phyloP scores from a whole-genome alignment of 2,329 filamentous ascomycete species.

The Xylaria sp. region DNA sequence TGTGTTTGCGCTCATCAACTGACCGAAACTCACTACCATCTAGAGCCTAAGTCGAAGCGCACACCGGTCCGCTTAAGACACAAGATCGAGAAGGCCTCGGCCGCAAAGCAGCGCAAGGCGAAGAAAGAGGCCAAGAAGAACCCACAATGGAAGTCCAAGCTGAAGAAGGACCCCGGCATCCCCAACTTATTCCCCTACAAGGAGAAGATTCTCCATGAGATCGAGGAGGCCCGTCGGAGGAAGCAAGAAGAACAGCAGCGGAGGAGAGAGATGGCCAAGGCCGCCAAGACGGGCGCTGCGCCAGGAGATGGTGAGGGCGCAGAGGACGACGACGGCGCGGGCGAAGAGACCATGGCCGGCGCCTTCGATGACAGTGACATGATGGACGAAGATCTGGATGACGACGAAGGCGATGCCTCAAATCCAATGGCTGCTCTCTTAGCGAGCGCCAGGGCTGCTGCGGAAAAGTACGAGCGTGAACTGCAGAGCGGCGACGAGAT shows the following conservation, averaged over 20 bases:
- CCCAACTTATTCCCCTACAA: conserved; percentile 98
- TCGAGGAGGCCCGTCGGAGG: conserved; percentile 84
- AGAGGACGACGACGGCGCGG: conserved; percentile 59
- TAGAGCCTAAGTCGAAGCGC: conserved; percentile 96
- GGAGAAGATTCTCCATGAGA: conserved; percentile 91
- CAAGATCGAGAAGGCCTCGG: conserved; percentile 94
- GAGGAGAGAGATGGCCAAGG: conserved; percentile 77
- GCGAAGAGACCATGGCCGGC: conserved; percentile 65
- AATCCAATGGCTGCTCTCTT: conserved; percentile 95
- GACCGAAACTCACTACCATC: not conserved
- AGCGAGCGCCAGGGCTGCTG: conserved; percentile 82
- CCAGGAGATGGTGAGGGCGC: conserved; percentile 56
- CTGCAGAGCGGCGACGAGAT: conserved; percentile 70
- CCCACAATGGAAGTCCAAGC: conserved; percentile 91
- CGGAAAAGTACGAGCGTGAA: conserved; percentile 77
- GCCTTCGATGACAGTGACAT: conserved; percentile 29
- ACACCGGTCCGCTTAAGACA: conserved; percentile 87
- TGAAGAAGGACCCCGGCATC: conserved; percentile 98
- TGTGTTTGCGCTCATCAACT: not conserved
- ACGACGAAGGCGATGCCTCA: conserved; percentile 71
- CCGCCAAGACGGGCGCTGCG: conserved; percentile 66
- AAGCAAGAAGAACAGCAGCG: conserved; percentile 83
- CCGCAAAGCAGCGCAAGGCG: conserved; percentile 89
- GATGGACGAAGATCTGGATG: conserved; percentile 42
- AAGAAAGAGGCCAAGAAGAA: conserved; percentile 95